A percentile compares a stretch with the other conserved stretches of the same genome.
These are phyloP conservation scores for Calonectria ilicicola DNA, from an alignment of 2,329 filamentous ascomycete species.

Conservation along the genomic window DNA sequence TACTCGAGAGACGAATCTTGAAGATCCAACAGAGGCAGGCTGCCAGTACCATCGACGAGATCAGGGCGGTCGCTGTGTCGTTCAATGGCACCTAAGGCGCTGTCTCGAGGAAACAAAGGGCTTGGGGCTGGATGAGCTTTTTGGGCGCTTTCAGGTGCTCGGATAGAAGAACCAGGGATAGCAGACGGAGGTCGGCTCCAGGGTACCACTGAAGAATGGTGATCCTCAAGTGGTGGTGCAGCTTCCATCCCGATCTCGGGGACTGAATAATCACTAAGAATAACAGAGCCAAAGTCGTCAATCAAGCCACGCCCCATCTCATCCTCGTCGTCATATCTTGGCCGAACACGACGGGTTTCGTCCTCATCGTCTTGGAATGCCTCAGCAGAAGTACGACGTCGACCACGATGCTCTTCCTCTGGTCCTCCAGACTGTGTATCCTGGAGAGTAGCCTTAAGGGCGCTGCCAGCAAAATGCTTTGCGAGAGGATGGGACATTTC, in stretches of 20 bases:
- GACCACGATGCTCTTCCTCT: slow-evolving; percentile 39
- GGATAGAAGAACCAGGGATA: slow-evolving; percentile 60
- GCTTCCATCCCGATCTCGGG: slow-evolving; percentile 80
- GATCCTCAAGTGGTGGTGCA: slow-evolving; percentile 74
- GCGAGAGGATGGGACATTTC: slow-evolving; percentile 58
- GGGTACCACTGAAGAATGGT: slow-evolving; percentile 65
- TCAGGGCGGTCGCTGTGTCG: slow-evolving; percentile 59
- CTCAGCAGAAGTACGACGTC: slow-evolving; percentile 57
- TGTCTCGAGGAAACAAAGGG: slow-evolving; percentile 52
- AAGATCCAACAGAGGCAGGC: slow-evolving; percentile 42
- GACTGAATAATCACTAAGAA: slow-evolving; percentile 54
- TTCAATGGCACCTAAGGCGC: slow-evolving; percentile 54
- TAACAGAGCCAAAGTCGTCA: slow-evolving; percentile 43
- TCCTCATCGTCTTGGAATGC: slow-evolving; percentile 55
- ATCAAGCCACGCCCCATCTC: slow-evolving; percentile 44
- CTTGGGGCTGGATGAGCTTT: slow-evolving; percentile 49
- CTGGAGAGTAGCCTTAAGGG: slow-evolving; percentile 50
- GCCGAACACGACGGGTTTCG: slow-evolving; percentile 52
- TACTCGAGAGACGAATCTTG: slow-evolving; percentile 48
- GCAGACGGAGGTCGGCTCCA: slow-evolving; percentile 63
- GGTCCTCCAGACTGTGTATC: slow-evolving; percentile 37
- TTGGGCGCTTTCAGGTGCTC: slow-evolving; percentile 53
- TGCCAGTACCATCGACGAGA: slow-evolving; percentile 49
- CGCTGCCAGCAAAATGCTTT: slow-evolving; percentile 56
- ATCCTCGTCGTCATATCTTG: slow-evolving; percentile 45